phyloP scores from a whole-genome alignment of 495 filamentous ascomycete species.

The Talaromyces stipitatus region DNA sequence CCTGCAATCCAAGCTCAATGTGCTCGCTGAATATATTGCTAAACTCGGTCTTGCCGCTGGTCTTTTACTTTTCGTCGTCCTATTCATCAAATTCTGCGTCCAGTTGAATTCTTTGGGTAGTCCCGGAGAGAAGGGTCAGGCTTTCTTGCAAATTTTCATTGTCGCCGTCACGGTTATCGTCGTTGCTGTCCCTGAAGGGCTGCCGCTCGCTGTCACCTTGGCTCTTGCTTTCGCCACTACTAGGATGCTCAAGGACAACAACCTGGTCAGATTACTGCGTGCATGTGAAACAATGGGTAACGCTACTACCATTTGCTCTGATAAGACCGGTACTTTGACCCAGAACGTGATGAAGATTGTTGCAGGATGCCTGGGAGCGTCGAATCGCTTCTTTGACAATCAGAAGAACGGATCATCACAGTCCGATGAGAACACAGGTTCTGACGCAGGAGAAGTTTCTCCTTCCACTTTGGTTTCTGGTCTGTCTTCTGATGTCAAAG shows the following conservation, averaged over 20 bases:
- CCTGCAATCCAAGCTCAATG: slow-evolving; percentile 87
- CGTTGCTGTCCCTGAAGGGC: slow-evolving; percentile 88
- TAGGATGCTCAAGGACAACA: slow-evolving; percentile 92
- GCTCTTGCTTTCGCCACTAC: slow-evolving; percentile 93
- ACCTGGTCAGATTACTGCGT: slow-evolving; percentile 80
- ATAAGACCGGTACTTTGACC: slow-evolving; percentile 94
- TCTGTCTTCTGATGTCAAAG: slow-evolving; percentile 51
- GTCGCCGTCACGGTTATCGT: slow-evolving; percentile 93
- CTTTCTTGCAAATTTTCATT: slow-evolving; percentile 89
- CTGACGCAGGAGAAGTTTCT: slow-evolving; percentile 32
- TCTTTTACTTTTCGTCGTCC: slow-evolving; percentile 78
- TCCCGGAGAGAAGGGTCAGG: slow-evolving; percentile 71
- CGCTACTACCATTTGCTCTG: slow-evolving; percentile 90
- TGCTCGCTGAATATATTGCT: slow-evolving; percentile 86
- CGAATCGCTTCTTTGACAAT: slow-evolving; percentile 59
- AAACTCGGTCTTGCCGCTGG: slow-evolving; percentile 83
- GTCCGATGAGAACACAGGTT: slow-evolving; percentile 18
- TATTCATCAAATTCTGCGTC: slow-evolving; percentile 84
- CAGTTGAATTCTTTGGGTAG: slow-evolving; percentile 46
- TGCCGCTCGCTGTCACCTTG: slow-evolving; percentile 87
- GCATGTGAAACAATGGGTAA: slow-evolving; percentile 99
- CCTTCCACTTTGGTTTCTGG: slow-evolving; percentile 51
- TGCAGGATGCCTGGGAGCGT: slow-evolving; percentile 64
- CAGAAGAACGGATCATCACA: slow-evolving; percentile 16
- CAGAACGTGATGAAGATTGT: slow-evolving; percentile 90